Percentiles rank a stretch among this genome's conserved stretches.
Conservation (phyloP, 495 filamentous ascomycete genomes). For the Trypethelium eluteriae region DNA sequence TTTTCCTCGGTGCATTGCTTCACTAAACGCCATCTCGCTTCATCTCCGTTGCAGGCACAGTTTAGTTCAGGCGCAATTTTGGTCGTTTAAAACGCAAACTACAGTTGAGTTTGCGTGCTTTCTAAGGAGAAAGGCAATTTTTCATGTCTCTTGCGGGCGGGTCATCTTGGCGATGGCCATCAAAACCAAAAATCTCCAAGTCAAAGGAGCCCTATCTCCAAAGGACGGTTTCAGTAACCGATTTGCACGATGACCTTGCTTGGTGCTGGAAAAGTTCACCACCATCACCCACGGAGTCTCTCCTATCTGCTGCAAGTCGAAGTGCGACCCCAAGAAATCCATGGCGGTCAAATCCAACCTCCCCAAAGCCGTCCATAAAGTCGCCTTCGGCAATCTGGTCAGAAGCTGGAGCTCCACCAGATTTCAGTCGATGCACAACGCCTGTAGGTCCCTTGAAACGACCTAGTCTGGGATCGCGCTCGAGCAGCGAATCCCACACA, state of each 20-base stretch:
- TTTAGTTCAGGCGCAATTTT: no score
- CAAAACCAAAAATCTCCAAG: background rate
- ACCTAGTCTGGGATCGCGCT: background rate
- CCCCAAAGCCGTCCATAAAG: background rate
- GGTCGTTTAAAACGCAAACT: no score
- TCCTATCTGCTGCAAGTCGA: conserved; percentile 1
- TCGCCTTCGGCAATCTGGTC: conserved; percentile 3
- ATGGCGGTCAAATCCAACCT: conserved; percentile 5
- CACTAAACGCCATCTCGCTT: background rate
- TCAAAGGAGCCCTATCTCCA: conserved; percentile 4
- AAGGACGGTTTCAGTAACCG: conserved; percentile 3
- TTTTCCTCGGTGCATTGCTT: background rate
- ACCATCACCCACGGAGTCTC: conserved; percentile 1
- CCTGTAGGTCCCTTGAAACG: conserved; percentile 4
- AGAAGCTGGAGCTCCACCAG: background rate
- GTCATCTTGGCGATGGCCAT: conserved; percentile 7
- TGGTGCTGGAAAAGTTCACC: conserved; percentile 6
- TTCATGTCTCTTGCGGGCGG: background rate
- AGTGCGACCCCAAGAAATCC: conserved; percentile 2
- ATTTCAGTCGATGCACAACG: conserved; percentile 5
- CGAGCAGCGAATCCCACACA: background rate
- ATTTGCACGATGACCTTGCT: conserved; percentile 4
- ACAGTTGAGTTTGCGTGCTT: no score
- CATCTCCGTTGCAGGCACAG: no score
- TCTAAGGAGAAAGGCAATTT: background rate